Base-by-base conservation (phyloP, 805 yeast genomes). In the Cyberlindnera galapagoensis region DNA sequence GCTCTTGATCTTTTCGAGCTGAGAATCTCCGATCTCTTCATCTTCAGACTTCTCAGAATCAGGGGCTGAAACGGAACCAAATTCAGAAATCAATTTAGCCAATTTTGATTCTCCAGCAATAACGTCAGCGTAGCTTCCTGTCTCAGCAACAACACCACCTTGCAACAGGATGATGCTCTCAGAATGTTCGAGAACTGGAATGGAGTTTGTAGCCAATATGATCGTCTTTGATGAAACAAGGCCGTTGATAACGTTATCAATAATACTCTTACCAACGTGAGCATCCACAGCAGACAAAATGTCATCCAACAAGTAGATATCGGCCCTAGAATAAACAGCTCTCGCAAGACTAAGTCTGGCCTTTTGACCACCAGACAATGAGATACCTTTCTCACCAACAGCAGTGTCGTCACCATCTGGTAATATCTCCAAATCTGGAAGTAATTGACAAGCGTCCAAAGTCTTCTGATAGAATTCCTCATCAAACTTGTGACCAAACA, bases 371-470 rank as follows among this genome's bases (percentile, higher is more conserved):
- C 80, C 80, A 7, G 76, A 68, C 18, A 74, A 57, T 2, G 79
- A 67, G 21, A 74, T 71, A 36, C 80, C 80, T 41, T 71, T 71
- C 49, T 74, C 80, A 26, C 81, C 77, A 21, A 40, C 97, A 47
- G 83, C 76, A 4, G 98, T 92, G 29, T 66, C 67, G 53, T 92
- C 97, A 28, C 95, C 95, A 50, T 85, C 83, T 2, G 96, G 86
- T 34, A 92, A 68, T 19, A 79, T 74, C 20, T 70, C 74, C 40
- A 92, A 62, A 62, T 92, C 98, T 15, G 76, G 76, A 8, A 68
- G 56, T 43, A 92, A 69, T 11, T 94, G 96, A 65, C 98, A 92
- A 0, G 96, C 95, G 26, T 76, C 74, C 14, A 92, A 59, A 0
- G 95, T 90, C 44, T 69, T 69, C 24, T 79, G 72, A 59, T 92